phyloP scores from a whole-genome alignment of 768 basidiomycete genomes.

The Leccinum disarticulatum region DNA sequence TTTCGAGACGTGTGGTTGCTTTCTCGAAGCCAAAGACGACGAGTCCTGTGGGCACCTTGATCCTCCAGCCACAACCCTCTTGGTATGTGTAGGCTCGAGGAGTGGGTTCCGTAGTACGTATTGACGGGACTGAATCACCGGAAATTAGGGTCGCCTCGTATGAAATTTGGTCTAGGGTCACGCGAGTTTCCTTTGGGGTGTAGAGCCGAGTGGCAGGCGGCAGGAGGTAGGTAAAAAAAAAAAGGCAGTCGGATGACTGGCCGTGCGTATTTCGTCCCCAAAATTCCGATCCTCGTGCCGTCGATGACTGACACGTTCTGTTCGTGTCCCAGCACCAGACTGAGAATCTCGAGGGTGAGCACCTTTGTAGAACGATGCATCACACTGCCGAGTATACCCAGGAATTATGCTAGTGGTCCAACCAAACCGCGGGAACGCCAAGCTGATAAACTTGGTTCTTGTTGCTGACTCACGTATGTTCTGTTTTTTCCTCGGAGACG shows the following conservation, averaged over 20 bases:
- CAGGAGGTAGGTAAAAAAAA: neutral
- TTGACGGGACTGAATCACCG: constrained; percentile 14
- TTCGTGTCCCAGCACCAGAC: neutral
- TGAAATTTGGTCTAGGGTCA: constrained; percentile 23
- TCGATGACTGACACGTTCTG: neutral
- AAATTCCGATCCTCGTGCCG: neutral
- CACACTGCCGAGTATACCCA: constrained; percentile 6
- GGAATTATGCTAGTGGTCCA: constrained; percentile 5
- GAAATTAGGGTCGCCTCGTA: constrained; percentile 22
- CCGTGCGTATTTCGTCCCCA: constrained; percentile 13
- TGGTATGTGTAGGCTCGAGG: constrained; percentile 19
- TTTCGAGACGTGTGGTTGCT: constrained; percentile 7
- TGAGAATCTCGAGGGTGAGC: constrained; percentile 11
- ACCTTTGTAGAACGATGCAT: constrained; percentile 9
- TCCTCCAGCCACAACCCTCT: constrained; percentile 23
- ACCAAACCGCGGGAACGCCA: constrained; percentile 25
- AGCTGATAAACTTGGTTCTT: constrained; percentile 8
- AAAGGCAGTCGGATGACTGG: constrained; percentile 4
- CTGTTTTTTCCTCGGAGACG: constrained; percentile 4
- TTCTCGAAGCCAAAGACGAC: constrained; percentile 20
- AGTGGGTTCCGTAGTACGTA: constrained; percentile 4
- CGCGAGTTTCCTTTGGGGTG: constrained; percentile 18
- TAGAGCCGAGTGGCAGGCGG: constrained; percentile 6
- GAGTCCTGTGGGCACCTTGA: constrained; percentile 14
- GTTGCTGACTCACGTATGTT: constrained; percentile 2